Evolutionary conservation across 257 asterid genomes (phyloP), one percentile per base, ranked within the genome.

Genomic region (Ilex asprella): DNA sequence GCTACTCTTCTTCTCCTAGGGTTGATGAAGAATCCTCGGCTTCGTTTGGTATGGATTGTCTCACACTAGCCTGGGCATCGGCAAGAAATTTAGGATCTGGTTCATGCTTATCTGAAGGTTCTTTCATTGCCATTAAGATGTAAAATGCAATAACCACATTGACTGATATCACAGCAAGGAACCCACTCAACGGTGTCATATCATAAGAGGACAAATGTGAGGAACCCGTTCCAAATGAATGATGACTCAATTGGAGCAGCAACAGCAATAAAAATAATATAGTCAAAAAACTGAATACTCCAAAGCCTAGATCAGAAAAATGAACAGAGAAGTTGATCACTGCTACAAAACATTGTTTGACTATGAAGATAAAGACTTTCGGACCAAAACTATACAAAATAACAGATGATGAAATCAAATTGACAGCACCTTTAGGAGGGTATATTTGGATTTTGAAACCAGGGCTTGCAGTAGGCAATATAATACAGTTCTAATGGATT

Each of bases 111-210:
- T 75, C 69, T 3, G 93, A 73, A 30, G 96, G 95, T 72, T 92
- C 99, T 78, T 72, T 83, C 89, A 92, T 84, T 74, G 99, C 95
- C 75, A 79, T 56, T 53, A 73, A 80, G 55, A 92, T 89, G 75
- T 89, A 89, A 70, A 82, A 81, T 44, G 73, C 86, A 21, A 92
- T 89, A 30, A 89, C 93, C 35, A 85, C 76, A 43, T 92, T 92
- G n/a, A 92, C 95, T 4, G 95, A 89, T 72, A 92, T 70, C 54
- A 89, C 98, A 5, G 96, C 98, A 9, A 83, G 82, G 51, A 86
- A 69, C 30, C 98, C 97, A 55, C 98, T 89, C 86, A 88, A 60
- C 61, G 84, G 39, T 35, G 97, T 86, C 71, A 70, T 27, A 39
- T 93, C 68, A 76, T 83, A 89, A 6, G 82, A 76, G 44, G 99